Percentiles rank a stretch among this genome's conserved stretches.
Conservation (phyloP, 805 yeast species). For the Ogataea paraovalis region DNA sequence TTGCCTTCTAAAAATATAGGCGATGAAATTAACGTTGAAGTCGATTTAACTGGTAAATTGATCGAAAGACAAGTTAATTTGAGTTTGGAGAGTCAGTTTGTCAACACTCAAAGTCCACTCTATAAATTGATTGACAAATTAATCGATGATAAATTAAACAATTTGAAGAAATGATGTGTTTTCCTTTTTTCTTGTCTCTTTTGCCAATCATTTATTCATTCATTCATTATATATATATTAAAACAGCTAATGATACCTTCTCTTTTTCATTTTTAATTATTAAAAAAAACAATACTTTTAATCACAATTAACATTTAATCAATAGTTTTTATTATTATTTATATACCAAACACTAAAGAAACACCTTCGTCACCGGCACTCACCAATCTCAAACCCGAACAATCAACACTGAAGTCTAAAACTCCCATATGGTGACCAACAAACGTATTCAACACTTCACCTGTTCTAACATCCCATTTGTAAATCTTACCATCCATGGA, state of each 20-base stretch:
- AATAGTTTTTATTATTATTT: no score
- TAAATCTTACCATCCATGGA: constrained; percentile 83
- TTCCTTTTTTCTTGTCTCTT: no score
- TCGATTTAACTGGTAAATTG: constrained; percentile 88
- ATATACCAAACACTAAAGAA: constrained; percentile 58
- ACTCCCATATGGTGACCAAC: constrained; percentile 95
- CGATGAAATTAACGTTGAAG: constrained; percentile 81
- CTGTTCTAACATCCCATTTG: constrained; percentile 87
- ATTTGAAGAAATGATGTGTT: background rate
- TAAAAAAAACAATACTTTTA: background rate
- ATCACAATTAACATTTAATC: background rate
- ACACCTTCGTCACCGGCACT: constrained; percentile 99
- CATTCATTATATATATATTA: no score
- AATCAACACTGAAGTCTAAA: constrained; percentile 72
- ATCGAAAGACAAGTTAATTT: constrained; percentile 78
- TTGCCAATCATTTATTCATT: no score
- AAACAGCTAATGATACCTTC: no score
- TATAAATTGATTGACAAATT: constrained; percentile 44
- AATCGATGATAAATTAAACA: constrained; percentile 40
- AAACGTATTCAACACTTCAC: constrained; percentile 70
- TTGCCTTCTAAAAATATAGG: constrained; percentile 64
- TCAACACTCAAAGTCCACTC: constrained; percentile 45
- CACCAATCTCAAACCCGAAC: constrained; percentile 62
- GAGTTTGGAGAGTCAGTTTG: constrained; percentile 51
- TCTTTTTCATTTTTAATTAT: no score